Conservation (phyloP, 2,329 filamentous ascomycete species). For the Xylaria sp. region DNA sequence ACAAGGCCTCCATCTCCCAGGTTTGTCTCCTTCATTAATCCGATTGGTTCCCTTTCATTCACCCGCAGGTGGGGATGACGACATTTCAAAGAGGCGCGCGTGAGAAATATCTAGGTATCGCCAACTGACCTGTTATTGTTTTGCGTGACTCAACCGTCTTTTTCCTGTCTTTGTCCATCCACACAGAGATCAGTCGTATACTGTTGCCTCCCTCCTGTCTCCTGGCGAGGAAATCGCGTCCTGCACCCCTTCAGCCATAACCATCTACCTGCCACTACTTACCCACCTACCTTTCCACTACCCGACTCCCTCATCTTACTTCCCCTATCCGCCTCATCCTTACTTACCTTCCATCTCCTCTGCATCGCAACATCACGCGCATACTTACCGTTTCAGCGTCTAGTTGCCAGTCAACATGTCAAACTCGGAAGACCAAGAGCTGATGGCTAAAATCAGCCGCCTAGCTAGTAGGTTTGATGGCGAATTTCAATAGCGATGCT, state of each 20-base stretch:
- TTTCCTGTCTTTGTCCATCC: constrained; percentile 6
- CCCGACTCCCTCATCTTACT: not conserved
- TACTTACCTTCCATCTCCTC: not conserved
- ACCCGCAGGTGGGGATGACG: constrained; percentile 1
- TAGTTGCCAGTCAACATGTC: constrained; percentile 30
- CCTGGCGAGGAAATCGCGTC: not conserved
- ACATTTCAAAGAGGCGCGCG: constrained; percentile 5
- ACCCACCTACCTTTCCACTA: not conserved
- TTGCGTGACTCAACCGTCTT: not conserved
- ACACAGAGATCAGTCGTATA: not conserved
- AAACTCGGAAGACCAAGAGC: constrained; percentile 50
- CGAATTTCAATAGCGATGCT: constrained; percentile 5
- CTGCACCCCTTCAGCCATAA: no score
- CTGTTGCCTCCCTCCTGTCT: not conserved
- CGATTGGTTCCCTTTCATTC: not conserved
- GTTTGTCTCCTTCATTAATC: constrained; percentile 9
- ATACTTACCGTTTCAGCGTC: constrained; percentile 19
- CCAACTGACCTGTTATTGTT: not conserved
- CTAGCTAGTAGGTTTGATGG: constrained; percentile 47
- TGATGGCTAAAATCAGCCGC: constrained; percentile 57
- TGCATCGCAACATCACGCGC: not conserved
- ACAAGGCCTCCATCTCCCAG: constrained; percentile 2
- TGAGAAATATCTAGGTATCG: not conserved
- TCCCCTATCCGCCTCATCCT: not conserved
- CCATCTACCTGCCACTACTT: not conserved